These are phyloP conservation scores for Phytophthora capsici DNA, from an alignment of 352 stramenopile genomes.

Conservation along the genomic window DNA sequence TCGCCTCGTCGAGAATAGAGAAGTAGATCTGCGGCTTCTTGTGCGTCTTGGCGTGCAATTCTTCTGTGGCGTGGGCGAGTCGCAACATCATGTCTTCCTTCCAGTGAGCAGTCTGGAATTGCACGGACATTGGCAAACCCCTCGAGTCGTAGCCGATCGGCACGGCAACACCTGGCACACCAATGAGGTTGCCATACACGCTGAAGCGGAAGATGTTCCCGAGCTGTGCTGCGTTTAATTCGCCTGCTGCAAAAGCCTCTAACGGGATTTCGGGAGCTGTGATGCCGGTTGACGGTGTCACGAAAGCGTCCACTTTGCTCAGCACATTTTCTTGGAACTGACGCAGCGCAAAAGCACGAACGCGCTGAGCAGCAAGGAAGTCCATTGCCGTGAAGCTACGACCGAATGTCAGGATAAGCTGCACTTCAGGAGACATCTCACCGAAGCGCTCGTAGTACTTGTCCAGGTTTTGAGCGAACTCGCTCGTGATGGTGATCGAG, in stretches of 20 bases:
- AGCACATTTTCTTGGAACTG: conserved; percentile 81
- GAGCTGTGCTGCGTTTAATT: conserved; percentile 65
- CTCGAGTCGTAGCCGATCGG: conserved; percentile 72
- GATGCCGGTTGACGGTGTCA: conserved; percentile 84
- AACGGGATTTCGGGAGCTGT: conserved; percentile 71
- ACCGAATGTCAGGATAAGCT: conserved; percentile 76
- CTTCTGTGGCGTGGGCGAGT: conserved; percentile 63
- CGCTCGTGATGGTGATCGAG: conserved; percentile 79
- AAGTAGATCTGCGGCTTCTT: conserved; percentile 69
- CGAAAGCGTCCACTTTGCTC: conserved; percentile 88
- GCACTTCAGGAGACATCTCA: conserved; percentile 73
- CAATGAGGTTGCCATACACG: conserved; percentile 89
- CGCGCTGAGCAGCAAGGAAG: conserved; percentile 83
- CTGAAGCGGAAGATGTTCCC: conserved; percentile 82
- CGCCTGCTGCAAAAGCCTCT: conserved; percentile 51
- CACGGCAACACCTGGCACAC: conserved; percentile 80
- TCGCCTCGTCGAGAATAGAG: conserved; percentile 63
- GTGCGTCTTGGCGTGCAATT: conserved; percentile 46
- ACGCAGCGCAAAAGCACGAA: conserved; percentile 83
- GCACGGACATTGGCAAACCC: conserved; percentile 78
- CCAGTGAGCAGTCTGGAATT: conserved; percentile 82
- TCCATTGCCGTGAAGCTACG: conserved; percentile 76
- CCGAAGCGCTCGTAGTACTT: conserved; percentile 64
- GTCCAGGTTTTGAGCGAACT: conserved; percentile 80
- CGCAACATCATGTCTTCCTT: conserved; percentile 77